These are phyloP conservation scores for Mimosa bimucronata DNA, from an alignment of 306 rosid genomes.

Conservation along the genomic window DNA sequence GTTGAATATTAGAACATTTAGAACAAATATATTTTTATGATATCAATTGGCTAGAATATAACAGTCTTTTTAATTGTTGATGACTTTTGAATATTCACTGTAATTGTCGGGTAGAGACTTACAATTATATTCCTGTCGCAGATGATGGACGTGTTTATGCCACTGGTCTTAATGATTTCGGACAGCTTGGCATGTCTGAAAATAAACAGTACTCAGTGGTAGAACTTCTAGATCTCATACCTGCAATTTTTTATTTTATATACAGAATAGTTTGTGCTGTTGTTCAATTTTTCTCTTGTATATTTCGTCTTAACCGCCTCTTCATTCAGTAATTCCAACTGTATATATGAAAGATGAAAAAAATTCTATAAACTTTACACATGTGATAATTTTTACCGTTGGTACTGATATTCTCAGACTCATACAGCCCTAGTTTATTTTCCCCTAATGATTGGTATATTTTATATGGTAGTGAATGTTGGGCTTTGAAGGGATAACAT, in stretches of 20 bases:
- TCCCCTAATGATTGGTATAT: not conserved
- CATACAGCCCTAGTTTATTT: not conserved
- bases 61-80: slow-evolving; percentile 37
- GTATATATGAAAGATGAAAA: not conserved
- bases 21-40: slow-evolving; percentile 2
- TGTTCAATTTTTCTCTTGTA: not conserved
- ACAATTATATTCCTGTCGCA: slow-evolving; percentile 60
- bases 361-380: not conserved
- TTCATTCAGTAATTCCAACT: not conserved
- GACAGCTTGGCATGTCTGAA: slow-evolving; percentile 78
- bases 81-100: slow-evolving; percentile 48
- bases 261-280: slow-evolving; percentile 19
- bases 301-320: not conserved
- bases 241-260: slow-evolving; percentile 13
- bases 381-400: not conserved
- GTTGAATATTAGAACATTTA: slow-evolving; percentile 1
- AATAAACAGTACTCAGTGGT: slow-evolving; percentile 56
- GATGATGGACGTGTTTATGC: slow-evolving; percentile 77
- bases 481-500: too few relatives aligned
- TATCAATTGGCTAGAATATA: too few relatives aligned
- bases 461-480: too few relatives aligned
- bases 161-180: slow-evolving; percentile 90
- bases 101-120: slow-evolving; percentile 48
- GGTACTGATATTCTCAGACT: not conserved
- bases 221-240: slow-evolving; percentile 39